A percentile compares a stretch with the other conserved stretches of the same genome.
Evolutionary conservation across 768 basidiomycete genomes (phyloP).

Genomic region (Boletus sp.): DNA sequence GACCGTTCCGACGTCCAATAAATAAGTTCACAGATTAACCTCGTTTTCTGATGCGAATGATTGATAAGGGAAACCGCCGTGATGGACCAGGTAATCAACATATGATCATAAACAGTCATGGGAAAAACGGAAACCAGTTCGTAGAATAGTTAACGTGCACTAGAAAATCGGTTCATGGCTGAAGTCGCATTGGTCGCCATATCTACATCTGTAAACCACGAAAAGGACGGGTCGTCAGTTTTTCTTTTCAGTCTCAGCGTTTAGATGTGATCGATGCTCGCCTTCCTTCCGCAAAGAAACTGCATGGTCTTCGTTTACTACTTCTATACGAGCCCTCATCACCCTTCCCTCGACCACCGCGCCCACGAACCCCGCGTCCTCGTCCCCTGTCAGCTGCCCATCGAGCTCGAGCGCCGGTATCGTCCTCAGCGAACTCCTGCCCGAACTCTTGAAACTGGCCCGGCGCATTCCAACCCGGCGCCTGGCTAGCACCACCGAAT

Average conservation of each 20-base stretch:
- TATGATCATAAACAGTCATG: slow-evolving; percentile 16
- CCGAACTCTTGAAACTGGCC: slow-evolving; percentile 46
- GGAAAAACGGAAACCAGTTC: not conserved
- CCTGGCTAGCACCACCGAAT: slow-evolving; percentile 37
- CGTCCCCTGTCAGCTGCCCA: slow-evolving; percentile 48
- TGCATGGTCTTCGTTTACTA: slow-evolving; percentile 86
- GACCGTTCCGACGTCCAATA: slow-evolving; percentile 1
- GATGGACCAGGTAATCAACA: slow-evolving; percentile 12
- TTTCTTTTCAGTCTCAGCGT: slow-evolving; percentile 22
- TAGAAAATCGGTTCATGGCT: slow-evolving; percentile 55
- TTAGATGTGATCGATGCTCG: slow-evolving; percentile 58
- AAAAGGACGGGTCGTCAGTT: slow-evolving; percentile 40
- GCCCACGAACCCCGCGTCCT: slow-evolving; percentile 54
- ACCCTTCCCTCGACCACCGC: slow-evolving; percentile 53
- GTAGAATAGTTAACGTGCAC: not conserved
- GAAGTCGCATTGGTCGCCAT: slow-evolving; percentile 85
- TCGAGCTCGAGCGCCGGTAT: slow-evolving; percentile 40
- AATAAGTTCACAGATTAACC: slow-evolving; percentile 19
- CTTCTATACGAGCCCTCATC: slow-evolving; percentile 66
- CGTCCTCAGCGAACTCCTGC: slow-evolving; percentile 46
- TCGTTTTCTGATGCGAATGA: not conserved
- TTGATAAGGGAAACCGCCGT: not conserved
- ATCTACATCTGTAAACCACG: slow-evolving; percentile 75
- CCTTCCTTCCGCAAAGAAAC: slow-evolving; percentile 90
- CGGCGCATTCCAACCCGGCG: slow-evolving; percentile 36